Base-by-base conservation (phyloP, 164 flowering plant species). In the Buxus sempervirens region DNA sequence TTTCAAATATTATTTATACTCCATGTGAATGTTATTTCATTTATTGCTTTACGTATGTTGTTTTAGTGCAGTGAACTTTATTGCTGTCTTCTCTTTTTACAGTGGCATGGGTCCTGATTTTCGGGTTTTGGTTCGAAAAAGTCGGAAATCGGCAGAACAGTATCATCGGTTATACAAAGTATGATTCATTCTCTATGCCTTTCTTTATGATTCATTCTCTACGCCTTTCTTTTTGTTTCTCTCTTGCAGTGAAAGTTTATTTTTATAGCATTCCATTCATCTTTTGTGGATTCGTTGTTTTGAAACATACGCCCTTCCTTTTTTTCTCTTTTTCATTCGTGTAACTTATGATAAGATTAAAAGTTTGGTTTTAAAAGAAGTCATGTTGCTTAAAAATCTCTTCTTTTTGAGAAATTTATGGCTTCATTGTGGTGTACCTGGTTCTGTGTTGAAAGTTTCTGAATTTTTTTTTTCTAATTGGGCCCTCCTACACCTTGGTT, bases 51-150 rank as follows among this genome's bases (percentile, higher is more conserved):
- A 6, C 51, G 18, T 16, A 26, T 58, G 26, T 6, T 0, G 9
- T 23, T 24, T 19, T 25, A 53, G 3, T 32, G 15, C 22, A 24
- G 13, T 56, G 13, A 36, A 55, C 10, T 14, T 66, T 38, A 66
- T 16, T 8, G 19, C 22, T 64, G 27, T 36, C 32, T 60, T 53
- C 59, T 54, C 32, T 54, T 32, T n/a, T 4, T 81, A 75, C 88
- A 94, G 98, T 83, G 98, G 98, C 36, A 94, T 94, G 96, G 98
- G 98, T 53, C 98, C 98, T 53, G 98, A 94, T 79, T 91, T 86
- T 70, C 82, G 97, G 62, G 98, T 94, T 62, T 71, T 94, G 79
- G 96, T 94, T 60, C 85, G 97, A 38, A 94, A 91, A 77, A 94
- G 98, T 73, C 86, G 98, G 86, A 94, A 94, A 80, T 96, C 88